Percentiles rank a stretch among this genome's conserved stretches.
Conservation (phyloP, 164 flowering plant genomes). For the Tetrastigma voinierianum region DNA sequence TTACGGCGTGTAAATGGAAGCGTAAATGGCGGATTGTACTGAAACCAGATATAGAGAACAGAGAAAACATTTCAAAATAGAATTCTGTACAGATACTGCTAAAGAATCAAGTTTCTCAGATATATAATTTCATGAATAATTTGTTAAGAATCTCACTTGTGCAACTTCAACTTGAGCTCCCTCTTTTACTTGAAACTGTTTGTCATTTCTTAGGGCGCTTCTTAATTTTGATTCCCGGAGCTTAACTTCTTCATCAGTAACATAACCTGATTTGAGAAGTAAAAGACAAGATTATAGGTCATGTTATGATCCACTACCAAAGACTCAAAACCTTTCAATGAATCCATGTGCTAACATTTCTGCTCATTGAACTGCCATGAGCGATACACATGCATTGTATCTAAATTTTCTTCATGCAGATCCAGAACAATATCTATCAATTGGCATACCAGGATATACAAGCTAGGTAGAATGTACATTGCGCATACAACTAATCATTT, state of each 20-base stretch:
- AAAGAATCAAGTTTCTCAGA: not conserved
- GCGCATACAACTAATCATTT: too few species aligned
- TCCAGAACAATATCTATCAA: too few species aligned
- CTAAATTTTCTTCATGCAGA: too few species aligned
- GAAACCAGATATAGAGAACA: conserved; percentile 28
- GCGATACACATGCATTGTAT: too few species aligned
- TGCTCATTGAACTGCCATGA: too few species aligned
- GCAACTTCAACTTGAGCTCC: conserved; percentile 76
- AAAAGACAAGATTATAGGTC: not conserved
- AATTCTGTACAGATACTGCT: not conserved
- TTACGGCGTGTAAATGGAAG: conserved; percentile 90
- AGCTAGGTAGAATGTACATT: too few species aligned
- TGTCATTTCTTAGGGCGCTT: conserved; percentile 49
- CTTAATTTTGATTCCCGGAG: conserved; percentile 53
- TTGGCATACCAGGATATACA: too few species aligned
- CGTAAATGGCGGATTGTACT: conserved; percentile 96
- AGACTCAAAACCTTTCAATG: not conserved
- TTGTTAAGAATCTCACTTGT: conserved; percentile 44
- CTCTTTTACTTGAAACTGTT: conserved; percentile 53
- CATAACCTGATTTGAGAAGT: conserved; percentile 50
- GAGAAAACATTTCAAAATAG: not conserved
- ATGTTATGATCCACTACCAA: not conserved
- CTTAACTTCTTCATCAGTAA: conserved; percentile 75
- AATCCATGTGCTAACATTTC: too few species aligned
- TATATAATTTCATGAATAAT: not conserved